phyloP scores from a whole-genome alignment of 169 alveolate genomes.

The Fabrea salina region DNA sequence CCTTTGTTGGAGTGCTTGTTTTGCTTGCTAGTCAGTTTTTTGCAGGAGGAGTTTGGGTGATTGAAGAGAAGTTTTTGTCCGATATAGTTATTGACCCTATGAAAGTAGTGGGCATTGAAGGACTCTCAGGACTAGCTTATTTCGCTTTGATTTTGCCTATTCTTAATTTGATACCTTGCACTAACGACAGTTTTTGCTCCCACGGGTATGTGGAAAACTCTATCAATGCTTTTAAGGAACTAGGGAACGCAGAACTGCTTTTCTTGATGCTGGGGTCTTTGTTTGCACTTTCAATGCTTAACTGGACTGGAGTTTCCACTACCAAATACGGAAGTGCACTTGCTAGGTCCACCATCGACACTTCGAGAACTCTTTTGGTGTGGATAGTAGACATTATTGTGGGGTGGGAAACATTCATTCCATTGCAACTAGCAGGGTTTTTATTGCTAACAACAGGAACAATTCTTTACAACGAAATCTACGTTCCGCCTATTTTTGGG shows the following conservation, averaged over 20 bases:
- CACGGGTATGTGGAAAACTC: constrained; percentile 34
- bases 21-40: constrained; percentile 46
- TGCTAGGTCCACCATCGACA: constrained; percentile 50
- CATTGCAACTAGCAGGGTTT: constrained; percentile 63
- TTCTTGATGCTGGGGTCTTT: neutral
- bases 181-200: constrained; percentile 17
- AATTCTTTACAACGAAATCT: constrained; percentile 65
- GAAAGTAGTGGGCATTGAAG: constrained; percentile 54
- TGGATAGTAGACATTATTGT: constrained; percentile 45
- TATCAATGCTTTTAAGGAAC: constrained; percentile 23
- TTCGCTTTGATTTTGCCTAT: constrained; percentile 37
- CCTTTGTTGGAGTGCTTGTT: constrained; percentile 40
- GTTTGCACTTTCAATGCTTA: constrained; percentile 37
- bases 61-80: constrained; percentile 48
- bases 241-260: neutral
- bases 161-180: constrained; percentile 39
- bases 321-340: constrained; percentile 58
- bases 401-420: constrained; percentile 44
- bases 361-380: constrained; percentile 48
- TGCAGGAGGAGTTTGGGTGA: constrained; percentile 49
- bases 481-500: constrained; percentile 40
- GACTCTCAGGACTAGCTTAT: constrained; percentile 30
- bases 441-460: constrained; percentile 61
- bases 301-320: constrained; percentile 44
- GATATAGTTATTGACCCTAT: constrained; percentile 33